Evolutionary conservation across 192 early-diverging fungal genomes (phyloP), one percentile per base, ranked within the genome.

Genomic region (Podila minutissima): DNA sequence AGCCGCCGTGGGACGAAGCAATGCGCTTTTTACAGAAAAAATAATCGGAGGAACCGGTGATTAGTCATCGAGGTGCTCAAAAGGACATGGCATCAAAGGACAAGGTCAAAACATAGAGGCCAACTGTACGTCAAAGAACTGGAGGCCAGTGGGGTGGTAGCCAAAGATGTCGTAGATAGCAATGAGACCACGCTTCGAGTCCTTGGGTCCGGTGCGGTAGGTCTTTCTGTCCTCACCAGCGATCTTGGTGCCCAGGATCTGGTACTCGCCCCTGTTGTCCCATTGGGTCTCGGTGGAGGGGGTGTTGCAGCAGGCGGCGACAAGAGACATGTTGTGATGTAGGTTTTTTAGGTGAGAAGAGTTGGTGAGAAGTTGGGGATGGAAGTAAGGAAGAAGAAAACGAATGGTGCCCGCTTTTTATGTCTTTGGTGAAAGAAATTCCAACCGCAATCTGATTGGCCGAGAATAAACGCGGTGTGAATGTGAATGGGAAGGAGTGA

Each of bases 121-220:
- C 51, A 26, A 5, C 33, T 92, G 83, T 59, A 91, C 85, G 69
- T 94, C 93, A 71, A 86, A 87, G 61, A 91, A 89, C 78, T 94
- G 93, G 74, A 84, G 66, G 29, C 87, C 86, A 59, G 93, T 92
- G 24, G 86, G 79, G 69, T 74, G 85, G 68, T 70, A 66, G 28
- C 86, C 90, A 75, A 92, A 94, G 63, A 94, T 84, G 64, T 94
- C 93, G 64, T 93, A 93, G 76, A 89, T 86, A 71, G 88, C 79
- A 5, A 94, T 51, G 66, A 94, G 64, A n/a, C 84, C 90, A 12
- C 89, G 88, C 85, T 89, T 86, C 32, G 92, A 81, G 33, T 82
- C 76, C 74, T 84, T 81, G 58, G 77, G 71, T 38, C 77, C 77
- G 7, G 77, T 81, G 33, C 66, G 60, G 37, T 81, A 81, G 20